These are phyloP conservation scores for Dactylella cylindrospora DNA, from an alignment of 2,329 filamentous ascomycete species.

Conservation along the genomic window DNA sequence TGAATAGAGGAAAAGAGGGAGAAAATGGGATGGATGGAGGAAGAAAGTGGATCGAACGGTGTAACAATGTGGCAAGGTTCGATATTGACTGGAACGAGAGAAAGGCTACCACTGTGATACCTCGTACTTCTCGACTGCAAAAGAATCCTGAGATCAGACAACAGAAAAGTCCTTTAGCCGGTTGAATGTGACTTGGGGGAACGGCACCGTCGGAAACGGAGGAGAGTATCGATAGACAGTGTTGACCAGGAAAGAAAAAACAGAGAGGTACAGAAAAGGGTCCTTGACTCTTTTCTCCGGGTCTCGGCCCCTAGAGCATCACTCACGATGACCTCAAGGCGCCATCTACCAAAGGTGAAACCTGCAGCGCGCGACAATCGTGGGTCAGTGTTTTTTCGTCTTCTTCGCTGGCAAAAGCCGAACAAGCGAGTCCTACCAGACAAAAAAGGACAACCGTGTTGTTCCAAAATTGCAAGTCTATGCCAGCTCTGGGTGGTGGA, in stretches of 20 bases:
- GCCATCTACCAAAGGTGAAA: slow-evolving; percentile 30
- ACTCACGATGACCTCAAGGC: slow-evolving; percentile 22
- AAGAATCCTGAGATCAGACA: background rate
- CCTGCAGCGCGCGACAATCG: slow-evolving; percentile 43
- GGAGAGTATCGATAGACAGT: too few relatives aligned
- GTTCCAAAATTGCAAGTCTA: background rate
- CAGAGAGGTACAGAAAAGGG: background rate
- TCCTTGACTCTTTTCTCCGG: slow-evolving; percentile 10
- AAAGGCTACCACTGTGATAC: background rate
- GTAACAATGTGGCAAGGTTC: background rate
- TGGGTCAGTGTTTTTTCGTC: slow-evolving; percentile 1
- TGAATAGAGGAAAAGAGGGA: background rate
- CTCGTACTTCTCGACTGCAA: background rate
- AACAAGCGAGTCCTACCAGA: slow-evolving; percentile 5
- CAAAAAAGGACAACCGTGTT: background rate
- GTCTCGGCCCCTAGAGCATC: slow-evolving; percentile 5
- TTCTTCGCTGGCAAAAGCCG: background rate
- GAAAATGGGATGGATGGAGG: slow-evolving; percentile 3
- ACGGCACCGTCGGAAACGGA: too few relatives aligned
- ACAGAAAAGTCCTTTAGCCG: background rate
- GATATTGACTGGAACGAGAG: background rate
- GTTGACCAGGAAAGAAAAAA: too few relatives aligned
- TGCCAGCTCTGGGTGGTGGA: too few relatives aligned
- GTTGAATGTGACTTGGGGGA: too few relatives aligned
- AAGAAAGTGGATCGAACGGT: slow-evolving; percentile 9